These are phyloP conservation scores for Rhizopus arrhizus DNA, from an alignment of 371 early-diverging fungal species.

Conservation along the genomic window DNA sequence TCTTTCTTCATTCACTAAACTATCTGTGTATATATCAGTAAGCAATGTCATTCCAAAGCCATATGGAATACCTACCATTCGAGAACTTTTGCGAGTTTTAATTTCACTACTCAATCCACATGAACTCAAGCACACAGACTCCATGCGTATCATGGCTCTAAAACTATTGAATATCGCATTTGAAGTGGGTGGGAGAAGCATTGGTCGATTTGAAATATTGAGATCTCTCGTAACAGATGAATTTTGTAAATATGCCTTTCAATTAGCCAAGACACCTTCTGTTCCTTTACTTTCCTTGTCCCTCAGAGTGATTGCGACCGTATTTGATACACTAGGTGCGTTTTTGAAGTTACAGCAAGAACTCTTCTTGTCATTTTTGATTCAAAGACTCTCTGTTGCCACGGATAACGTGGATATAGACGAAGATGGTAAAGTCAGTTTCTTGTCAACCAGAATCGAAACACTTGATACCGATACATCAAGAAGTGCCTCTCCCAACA, in stretches of 20 bases:
- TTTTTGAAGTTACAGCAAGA: constrained; percentile 80
- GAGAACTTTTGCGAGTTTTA: constrained; percentile 87
- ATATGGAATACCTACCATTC: constrained; percentile 84
- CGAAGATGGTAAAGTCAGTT: constrained; percentile 43
- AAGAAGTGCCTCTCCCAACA: constrained; percentile 46
- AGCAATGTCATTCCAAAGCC: constrained; percentile 41
- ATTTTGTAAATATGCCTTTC: constrained; percentile 84
- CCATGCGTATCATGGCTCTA: constrained; percentile 90
- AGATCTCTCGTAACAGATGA: constrained; percentile 80
- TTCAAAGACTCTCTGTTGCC: constrained; percentile 63
- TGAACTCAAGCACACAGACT: constrained; percentile 90
- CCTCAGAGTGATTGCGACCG: constrained; percentile 71
- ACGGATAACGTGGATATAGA: constrained; percentile 47
- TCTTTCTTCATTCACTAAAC: not conserved
- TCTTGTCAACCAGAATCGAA: constrained; percentile 15
- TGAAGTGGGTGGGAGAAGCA: constrained; percentile 81
- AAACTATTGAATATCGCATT: constrained; percentile 77
- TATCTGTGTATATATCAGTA: not conserved
- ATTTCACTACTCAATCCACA: constrained; percentile 89
- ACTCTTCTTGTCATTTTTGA: constrained; percentile 75
- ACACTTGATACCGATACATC: not conserved
- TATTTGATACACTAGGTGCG: constrained; percentile 73
- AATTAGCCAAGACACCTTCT: constrained; percentile 68
- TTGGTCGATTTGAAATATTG: constrained; percentile 71
- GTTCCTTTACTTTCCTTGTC: constrained; percentile 63